phyloP scores from a whole-genome alignment of 176 grass and related monocot genomes.

The Carex myosuroides region DNA sequence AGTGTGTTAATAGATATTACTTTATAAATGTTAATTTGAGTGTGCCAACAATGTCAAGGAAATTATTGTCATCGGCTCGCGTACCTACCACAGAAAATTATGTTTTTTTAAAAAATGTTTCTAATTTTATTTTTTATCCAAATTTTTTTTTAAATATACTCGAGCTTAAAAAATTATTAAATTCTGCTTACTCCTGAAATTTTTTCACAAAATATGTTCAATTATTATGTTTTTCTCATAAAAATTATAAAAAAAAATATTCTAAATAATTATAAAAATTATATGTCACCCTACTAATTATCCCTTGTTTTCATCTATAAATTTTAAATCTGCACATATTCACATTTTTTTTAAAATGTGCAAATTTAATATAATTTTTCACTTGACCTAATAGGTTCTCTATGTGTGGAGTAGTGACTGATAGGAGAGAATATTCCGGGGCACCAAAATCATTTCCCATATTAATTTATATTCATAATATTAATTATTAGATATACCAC shows the following conservation, averaged over 20 bases:
- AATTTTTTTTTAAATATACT: no score
- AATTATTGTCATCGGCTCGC: neutral
- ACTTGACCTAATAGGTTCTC: neutral
- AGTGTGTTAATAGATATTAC: neutral
- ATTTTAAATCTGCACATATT: neutral
- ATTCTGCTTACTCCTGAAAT: no score
- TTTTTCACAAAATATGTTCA: no score
- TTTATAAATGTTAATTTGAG: neutral
- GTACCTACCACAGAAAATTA: neutral
- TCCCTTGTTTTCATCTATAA: neutral
- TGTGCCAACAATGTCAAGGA: neutral
- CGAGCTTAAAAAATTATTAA: no score
- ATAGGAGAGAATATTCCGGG: neutral
- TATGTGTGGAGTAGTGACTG: neutral
- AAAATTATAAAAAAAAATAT: no score
- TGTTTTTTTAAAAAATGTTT: no score
- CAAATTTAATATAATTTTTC: neutral
- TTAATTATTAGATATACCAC: neutral
- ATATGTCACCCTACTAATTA: no score
- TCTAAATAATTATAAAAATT: no score
- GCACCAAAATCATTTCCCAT: no score
- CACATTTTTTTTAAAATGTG: neutral
- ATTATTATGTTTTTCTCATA: no score
- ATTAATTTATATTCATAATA: no score
- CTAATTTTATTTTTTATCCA: no score